Evolutionary conservation across 768 basidiomycete species (phyloP).

Genomic region (Podaxis pistillaris): DNA sequence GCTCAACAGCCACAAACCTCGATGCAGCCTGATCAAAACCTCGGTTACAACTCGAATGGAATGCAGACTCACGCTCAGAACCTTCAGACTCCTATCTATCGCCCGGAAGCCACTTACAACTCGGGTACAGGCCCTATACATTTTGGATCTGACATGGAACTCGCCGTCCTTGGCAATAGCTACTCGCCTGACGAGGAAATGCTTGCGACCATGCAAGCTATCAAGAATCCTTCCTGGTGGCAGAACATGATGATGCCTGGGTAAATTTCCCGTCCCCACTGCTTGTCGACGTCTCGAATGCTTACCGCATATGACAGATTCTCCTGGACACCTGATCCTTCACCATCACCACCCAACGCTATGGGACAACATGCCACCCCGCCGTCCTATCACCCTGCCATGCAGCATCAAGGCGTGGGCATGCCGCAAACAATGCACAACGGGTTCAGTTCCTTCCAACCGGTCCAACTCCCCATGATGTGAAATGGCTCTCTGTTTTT

Average conservation of each 20-base stretch:
- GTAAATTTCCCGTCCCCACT: conserved; percentile 30
- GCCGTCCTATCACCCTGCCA: conserved; percentile 17
- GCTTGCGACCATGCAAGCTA: conserved; percentile 69
- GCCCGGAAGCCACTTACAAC: conserved; percentile 46
- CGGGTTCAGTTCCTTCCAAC: conserved; percentile 29
- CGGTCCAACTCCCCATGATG: conserved; percentile 22
- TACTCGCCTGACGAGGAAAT: conserved; percentile 52
- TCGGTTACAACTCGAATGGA: conserved; percentile 18
- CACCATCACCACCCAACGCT: conserved; percentile 29
- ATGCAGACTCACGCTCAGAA: conserved; percentile 16
- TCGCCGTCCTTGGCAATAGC: conserved; percentile 28
- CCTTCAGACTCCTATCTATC: conserved; percentile 40
- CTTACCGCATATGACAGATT: conserved; percentile 23
- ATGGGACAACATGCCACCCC: conserved; percentile 6
- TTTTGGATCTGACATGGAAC: conserved; percentile 40
- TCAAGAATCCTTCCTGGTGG: conserved; percentile 76
- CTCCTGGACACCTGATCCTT: conserved; percentile 34
- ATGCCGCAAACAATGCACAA: conserved; percentile 17
- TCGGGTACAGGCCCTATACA: conserved; percentile 39
- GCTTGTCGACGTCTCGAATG: neutral
- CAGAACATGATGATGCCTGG: conserved; percentile 85
- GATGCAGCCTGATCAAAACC: conserved; percentile 19
- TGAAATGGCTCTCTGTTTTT: neutral
- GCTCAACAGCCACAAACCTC: conserved; percentile 15
- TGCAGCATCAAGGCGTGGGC: conserved; percentile 15